Conservation (phyloP, 805 yeast species). For the Wickerhamomyces ciferrii region DNA sequence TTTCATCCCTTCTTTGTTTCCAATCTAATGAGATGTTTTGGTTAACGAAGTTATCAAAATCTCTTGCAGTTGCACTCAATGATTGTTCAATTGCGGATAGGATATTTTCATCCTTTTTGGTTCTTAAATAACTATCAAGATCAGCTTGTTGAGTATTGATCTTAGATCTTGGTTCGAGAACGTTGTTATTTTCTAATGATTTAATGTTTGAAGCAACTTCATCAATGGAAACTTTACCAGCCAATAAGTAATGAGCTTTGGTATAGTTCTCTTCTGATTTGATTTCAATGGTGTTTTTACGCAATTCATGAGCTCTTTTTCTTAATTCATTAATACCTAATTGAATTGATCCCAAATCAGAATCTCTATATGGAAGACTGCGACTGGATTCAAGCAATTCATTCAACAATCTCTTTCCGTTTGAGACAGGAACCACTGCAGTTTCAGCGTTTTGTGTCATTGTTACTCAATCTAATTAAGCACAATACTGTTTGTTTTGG, state of each 20-base stretch:
- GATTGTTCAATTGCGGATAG: conserved; percentile 79
- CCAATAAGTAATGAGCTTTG: conserved; percentile 82
- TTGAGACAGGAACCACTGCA: conserved; percentile 1
- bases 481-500: neutral
- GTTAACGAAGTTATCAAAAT: conserved; percentile 74
- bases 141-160: conserved; percentile 28
- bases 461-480: neutral
- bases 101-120: conserved; percentile 78
- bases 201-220: conserved; percentile 63
- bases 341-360: conserved; percentile 76
- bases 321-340: conserved; percentile 76
- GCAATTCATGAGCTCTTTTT: conserved; percentile 54
- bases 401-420: conserved; percentile 36
- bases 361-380: conserved; percentile 56
- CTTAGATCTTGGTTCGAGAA: conserved; percentile 22
- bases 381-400: conserved; percentile 63
- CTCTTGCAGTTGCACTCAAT: conserved; percentile 65
- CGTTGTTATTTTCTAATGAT: conserved; percentile 26
- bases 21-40: conserved; percentile 78
- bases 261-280: conserved; percentile 40
- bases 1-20: conserved; percentile 70
- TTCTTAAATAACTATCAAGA: conserved; percentile 57
- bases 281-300: conserved; percentile 36
- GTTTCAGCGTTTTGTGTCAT: neutral
- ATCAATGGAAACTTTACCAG: conserved; percentile 85